phyloP scores from a whole-genome alignment of 441 rosid species.

The Mallotus japonicus region DNA sequence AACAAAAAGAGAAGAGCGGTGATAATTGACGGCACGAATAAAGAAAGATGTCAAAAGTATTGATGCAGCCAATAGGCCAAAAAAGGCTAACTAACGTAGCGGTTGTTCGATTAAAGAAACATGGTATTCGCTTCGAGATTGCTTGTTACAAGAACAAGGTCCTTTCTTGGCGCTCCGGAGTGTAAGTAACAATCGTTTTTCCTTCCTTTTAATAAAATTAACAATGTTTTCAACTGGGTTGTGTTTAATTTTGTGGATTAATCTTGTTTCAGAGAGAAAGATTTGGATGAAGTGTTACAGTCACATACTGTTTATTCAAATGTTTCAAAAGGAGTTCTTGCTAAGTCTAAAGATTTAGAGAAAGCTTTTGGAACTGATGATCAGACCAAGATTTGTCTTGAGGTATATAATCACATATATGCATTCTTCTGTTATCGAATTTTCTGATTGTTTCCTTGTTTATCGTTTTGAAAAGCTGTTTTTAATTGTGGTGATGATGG shows the following conservation, averaged over 20 bases:
- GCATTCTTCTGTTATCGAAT: too few species aligned
- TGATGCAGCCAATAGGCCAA: slow-evolving; percentile 90
- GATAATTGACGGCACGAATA: background rate
- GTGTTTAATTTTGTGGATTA: background rate
- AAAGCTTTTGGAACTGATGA: slow-evolving; percentile 77
- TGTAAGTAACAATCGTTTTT: slow-evolving; percentile 44
- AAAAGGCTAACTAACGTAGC: slow-evolving; percentile 96
- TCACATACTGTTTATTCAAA: slow-evolving; percentile 92
- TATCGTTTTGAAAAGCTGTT: background rate
- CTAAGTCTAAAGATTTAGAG: slow-evolving; percentile 76
- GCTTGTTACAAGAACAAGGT: slow-evolving; percentile 98
- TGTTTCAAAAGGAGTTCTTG: slow-evolving; percentile 92
- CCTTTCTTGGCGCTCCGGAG: slow-evolving; percentile 98
- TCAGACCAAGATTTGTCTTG: slow-evolving; percentile 74
- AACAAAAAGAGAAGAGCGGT: background rate
- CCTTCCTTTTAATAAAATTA: background rate
- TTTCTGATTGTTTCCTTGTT: background rate
- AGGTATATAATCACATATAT: slow-evolving; percentile 37
- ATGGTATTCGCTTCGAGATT: slow-evolving; percentile 90
- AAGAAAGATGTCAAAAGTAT: slow-evolving; percentile 55
- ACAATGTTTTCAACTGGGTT: background rate
- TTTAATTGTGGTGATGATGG: background rate
- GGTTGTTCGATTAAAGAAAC: slow-evolving; percentile 85
- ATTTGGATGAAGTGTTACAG: slow-evolving; percentile 92
- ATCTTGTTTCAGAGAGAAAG: slow-evolving; percentile 64